Conservation (phyloP, 441 rosid species). For the Gossypium lobatum region DNA sequence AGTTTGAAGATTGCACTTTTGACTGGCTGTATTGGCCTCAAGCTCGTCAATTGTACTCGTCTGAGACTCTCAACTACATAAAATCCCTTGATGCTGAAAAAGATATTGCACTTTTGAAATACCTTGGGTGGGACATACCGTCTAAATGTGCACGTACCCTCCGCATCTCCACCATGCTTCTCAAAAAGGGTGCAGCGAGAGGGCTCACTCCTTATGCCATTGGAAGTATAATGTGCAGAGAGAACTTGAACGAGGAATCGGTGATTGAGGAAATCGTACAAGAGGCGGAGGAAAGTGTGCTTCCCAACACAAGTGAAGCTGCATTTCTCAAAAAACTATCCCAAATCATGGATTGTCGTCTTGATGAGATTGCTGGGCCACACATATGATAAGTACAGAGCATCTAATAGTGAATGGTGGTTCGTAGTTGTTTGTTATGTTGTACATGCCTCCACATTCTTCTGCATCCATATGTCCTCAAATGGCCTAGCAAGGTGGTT, state of each 20-base stretch:
- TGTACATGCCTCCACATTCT: not conserved
- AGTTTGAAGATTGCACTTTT: slow-evolving; percentile 85
- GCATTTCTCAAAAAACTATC: slow-evolving; percentile 39
- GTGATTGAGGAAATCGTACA: slow-evolving; percentile 43
- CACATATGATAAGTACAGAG: slow-evolving; percentile 14
- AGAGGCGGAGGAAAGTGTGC: slow-evolving; percentile 39
- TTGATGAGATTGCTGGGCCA: slow-evolving; percentile 30
- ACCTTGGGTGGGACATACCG: slow-evolving; percentile 69
- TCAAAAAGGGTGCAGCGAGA: slow-evolving; percentile 71
- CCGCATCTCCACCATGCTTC: slow-evolving; percentile 69
- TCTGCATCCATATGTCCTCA: not conserved
- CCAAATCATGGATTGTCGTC: slow-evolving; percentile 39
- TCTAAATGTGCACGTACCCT: slow-evolving; percentile 45
- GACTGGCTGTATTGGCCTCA: slow-evolving; percentile 93
- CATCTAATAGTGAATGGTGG: slow-evolving; percentile 7
- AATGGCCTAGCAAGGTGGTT: not conserved
- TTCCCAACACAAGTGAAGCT: slow-evolving; percentile 43
- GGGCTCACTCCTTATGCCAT: slow-evolving; percentile 62
- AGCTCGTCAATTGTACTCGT: slow-evolving; percentile 56
- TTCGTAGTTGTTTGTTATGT: not conserved
- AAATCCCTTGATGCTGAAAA: slow-evolving; percentile 67
- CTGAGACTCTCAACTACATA: slow-evolving; percentile 50
- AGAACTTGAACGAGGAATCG: slow-evolving; percentile 39
- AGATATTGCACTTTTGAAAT: slow-evolving; percentile 56
- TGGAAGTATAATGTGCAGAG: slow-evolving; percentile 71